Percentiles rank a stretch among this genome's conserved stretches.
Conservation (phyloP, 176 grass and related monocot species). For the Cenchrus purpureus region DNA sequence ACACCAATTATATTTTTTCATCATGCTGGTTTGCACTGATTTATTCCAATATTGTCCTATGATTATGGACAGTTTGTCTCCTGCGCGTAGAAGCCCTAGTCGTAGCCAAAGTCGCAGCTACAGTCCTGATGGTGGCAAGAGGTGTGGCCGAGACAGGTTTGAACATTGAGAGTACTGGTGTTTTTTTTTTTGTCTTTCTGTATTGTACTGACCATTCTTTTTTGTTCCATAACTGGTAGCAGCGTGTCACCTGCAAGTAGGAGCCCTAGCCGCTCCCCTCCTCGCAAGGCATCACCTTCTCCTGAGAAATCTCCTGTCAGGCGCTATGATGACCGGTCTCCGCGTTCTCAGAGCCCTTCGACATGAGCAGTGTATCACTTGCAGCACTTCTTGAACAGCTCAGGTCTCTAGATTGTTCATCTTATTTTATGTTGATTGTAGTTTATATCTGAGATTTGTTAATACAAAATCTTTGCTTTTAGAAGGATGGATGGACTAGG, state of each 20-base stretch:
- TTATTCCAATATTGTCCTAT: background rate
- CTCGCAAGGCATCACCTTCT: constrained; percentile 50
- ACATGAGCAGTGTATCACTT: constrained; percentile 36
- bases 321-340: constrained; percentile 32
- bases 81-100: constrained; percentile 60
- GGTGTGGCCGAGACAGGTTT: constrained; percentile 61
- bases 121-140: constrained; percentile 62
- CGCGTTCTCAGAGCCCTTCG: constrained; percentile 46
- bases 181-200: background rate
- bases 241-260: constrained; percentile 60
- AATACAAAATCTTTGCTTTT: background rate
- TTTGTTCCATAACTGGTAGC: constrained; percentile 8
- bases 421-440: background rate
- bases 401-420: constrained; percentile 29
- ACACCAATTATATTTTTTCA: constrained; percentile 1
- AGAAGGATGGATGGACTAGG: constrained; percentile 29
- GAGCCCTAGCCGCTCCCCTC: constrained; percentile 62
- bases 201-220: background rate
- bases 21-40: background rate
- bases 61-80: constrained; percentile 37
- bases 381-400: background rate
- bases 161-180: background rate
- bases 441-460: background rate
- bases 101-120: constrained; percentile 61
- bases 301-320: constrained; percentile 48